Base-by-base conservation (phyloP, 2,329 filamentous ascomycete species). In the Penicillium sp. region DNA sequence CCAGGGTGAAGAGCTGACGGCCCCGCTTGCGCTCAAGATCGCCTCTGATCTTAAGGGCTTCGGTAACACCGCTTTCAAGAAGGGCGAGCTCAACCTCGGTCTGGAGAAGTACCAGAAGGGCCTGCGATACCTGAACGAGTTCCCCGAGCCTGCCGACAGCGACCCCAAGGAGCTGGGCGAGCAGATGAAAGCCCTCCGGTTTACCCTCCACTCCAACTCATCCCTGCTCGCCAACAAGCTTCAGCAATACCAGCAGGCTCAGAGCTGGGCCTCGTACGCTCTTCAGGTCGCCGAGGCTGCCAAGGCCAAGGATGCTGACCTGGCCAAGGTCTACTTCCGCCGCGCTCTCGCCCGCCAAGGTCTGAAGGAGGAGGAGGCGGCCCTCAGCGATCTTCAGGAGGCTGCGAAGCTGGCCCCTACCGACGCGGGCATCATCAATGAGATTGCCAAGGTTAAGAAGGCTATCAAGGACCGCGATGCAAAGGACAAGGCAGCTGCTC, bases 31-130 rank as follows among this genome's bases (percentile, higher is more conserved):
- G 63, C 84, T 91, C 74, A 86, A 90, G 77, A 93, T 98, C 62
- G 92, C 91, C 2, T 82, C 84, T 5, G 91, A 91, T 66, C 87
- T 96, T 77, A 99, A 99, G 81, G 90, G 90, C 38, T 95, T 89
- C 73, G 95, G 95, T 69, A 98, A 96, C 82, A 87, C 88, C 68
- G 92, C 93, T 1, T 97, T 97, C 85, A 97, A 97, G 83, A 81
- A 79, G 28, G 87, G 88, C 42, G 86, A 96, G 69, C 72, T 89
- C 41, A 76, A 82, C 39, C 78, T 90, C 35, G 94, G 88, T 1
- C 82, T 98, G 28, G 88, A 89, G 61, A 99, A 99, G 81, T 99
- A 99, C 80, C 88, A 96, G 76, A 99, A 99, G 82, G 93, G 88
- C 17, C 79, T 96, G 62, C 88, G 92, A 69, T 97, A 96, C 76